Conservation (phyloP, 2,329 filamentous ascomycete genomes). For the Harringtonia aguacate region DNA sequence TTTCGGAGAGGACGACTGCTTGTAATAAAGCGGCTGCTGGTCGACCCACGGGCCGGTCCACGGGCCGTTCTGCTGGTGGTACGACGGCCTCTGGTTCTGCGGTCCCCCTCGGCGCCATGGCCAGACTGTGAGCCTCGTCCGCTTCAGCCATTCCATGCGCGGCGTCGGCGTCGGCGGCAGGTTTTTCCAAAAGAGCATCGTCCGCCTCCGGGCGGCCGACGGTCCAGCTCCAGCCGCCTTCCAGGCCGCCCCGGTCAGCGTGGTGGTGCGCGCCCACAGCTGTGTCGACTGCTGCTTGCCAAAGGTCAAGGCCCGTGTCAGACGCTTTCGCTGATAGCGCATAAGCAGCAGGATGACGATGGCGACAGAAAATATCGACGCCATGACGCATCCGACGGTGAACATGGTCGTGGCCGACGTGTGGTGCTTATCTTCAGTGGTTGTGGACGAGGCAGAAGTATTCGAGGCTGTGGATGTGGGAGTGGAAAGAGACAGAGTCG, state of each 20-base stretch:
- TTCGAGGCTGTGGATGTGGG: neutral
- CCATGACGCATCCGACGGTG: conserved; percentile 1
- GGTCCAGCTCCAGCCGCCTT: neutral
- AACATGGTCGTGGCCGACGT: neutral
- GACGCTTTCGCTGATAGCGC: neutral
- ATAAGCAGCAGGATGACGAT: neutral
- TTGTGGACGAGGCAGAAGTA: neutral
- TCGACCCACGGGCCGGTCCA: too few species aligned
- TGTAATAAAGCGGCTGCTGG: too few species aligned
- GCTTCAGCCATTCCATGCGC: too few species aligned
- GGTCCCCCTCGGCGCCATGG: too few species aligned
- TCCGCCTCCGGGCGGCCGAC: neutral
- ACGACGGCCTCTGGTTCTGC: too few species aligned
- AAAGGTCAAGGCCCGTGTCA: neutral
- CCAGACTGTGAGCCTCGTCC: too few species aligned
- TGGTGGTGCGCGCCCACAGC: neutral
- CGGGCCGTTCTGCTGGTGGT: too few species aligned
- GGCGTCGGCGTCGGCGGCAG: conserved; percentile 1
- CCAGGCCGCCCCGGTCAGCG: too few species aligned
- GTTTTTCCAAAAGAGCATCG: neutral
- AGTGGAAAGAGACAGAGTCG: neutral
- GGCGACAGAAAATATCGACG: neutral
- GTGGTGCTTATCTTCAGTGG: neutral
- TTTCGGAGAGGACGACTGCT: too few species aligned
- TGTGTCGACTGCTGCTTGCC: neutral